These are phyloP conservation scores for Podospora bellae-mahoneyi DNA, from an alignment of 495 filamentous ascomycete species.

Conservation along the genomic window DNA sequence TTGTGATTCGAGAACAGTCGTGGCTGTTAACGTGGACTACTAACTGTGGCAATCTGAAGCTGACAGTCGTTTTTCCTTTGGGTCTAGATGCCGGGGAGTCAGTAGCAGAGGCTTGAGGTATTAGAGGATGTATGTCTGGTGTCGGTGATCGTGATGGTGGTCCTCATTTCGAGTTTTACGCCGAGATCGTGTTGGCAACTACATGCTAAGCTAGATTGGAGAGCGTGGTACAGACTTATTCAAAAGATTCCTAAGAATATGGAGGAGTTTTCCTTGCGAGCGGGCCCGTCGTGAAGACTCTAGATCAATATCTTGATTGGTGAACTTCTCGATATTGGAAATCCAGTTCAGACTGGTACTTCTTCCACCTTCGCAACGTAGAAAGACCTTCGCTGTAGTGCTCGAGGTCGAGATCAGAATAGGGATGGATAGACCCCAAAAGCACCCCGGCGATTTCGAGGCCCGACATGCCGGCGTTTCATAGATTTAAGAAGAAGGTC, in stretches of 20 bases:
- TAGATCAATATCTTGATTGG: slow-evolving; percentile 32
- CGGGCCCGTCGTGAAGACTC: slow-evolving; percentile 24
- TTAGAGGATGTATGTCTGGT: not conserved
- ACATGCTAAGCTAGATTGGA: slow-evolving; percentile 34
- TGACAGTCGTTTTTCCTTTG: not conserved
- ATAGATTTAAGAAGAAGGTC: not conserved
- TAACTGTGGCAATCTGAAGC: not conserved
- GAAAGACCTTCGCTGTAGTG: slow-evolving; percentile 34
- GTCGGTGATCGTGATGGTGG: not conserved
- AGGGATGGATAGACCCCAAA: slow-evolving; percentile 37
- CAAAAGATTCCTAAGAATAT: slow-evolving; percentile 31
- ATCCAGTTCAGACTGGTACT: slow-evolving; percentile 35
- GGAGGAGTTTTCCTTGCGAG: slow-evolving; percentile 26
- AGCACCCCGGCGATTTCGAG: slow-evolving; percentile 44
- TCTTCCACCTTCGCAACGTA: slow-evolving; percentile 26
- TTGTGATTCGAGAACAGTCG: not conserved
- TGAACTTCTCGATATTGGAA: slow-evolving; percentile 35
- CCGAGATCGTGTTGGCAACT: slow-evolving; percentile 27
- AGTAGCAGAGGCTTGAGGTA: not conserved
- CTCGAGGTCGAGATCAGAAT: slow-evolving; percentile 40
- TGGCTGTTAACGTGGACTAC: not conserved
- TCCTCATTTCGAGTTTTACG: slow-evolving; percentile 14
- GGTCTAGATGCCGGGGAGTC: not conserved
- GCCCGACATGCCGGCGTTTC: slow-evolving; percentile 34
- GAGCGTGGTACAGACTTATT: slow-evolving; percentile 34